Percentiles rank a stretch among this genome's conserved stretches.
Evolutionary conservation across 2,329 filamentous ascomycete genomes (phyloP).

Genomic region (Albophoma yamanashiensis): DNA sequence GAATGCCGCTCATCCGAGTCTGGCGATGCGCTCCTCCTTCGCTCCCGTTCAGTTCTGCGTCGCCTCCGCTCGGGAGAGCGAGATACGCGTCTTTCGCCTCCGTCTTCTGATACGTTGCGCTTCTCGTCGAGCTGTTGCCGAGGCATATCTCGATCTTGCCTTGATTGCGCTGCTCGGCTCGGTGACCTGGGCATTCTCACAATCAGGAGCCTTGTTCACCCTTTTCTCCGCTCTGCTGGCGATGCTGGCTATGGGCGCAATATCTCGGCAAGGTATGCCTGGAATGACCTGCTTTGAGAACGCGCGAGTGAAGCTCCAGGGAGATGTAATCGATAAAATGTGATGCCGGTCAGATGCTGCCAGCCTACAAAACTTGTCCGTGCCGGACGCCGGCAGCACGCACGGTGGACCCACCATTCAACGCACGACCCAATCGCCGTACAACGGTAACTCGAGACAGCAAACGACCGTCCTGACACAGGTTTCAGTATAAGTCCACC

Average conservation of each 20-base stretch:
- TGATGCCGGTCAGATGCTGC: neutral
- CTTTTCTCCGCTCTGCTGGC: neutral
- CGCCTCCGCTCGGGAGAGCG: conserved; percentile 6
- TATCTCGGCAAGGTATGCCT: neutral
- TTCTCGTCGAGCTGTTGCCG: neutral
- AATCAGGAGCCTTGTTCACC: no score
- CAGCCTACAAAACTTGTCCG: neutral
- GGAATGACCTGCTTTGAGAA: neutral
- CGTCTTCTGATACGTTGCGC: neutral
- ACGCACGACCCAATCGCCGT: neutral
- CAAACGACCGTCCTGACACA: no score
- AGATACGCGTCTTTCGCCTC: neutral
- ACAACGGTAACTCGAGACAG: no score
- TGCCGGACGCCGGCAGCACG: neutral
- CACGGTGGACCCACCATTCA: neutral
- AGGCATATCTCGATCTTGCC: neutral
- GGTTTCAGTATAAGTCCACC: no score
- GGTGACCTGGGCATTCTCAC: neutral
- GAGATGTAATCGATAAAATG: neutral
- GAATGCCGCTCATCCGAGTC: conserved; percentile 1
- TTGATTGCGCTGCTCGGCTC: neutral
- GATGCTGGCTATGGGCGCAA: neutral
- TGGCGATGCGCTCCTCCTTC: conserved; percentile 3
- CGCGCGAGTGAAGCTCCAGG: neutral
- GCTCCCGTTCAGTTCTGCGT: neutral